phyloP scores from a whole-genome alignment of 2,329 filamentous ascomycete genomes.

The Penicillium thymicola region DNA sequence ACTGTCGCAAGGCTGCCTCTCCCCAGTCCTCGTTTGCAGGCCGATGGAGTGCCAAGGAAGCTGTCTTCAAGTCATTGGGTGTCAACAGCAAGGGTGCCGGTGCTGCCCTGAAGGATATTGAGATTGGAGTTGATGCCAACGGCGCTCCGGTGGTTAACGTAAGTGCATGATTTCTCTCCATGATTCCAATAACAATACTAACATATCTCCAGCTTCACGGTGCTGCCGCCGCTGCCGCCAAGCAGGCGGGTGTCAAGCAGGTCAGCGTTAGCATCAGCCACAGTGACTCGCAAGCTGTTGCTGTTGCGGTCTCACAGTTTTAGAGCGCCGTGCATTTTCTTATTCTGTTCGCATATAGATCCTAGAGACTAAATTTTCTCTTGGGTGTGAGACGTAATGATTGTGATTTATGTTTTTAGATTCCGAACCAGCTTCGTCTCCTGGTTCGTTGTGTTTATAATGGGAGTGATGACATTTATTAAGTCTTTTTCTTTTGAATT shows the following conservation, averaged over 20 bases:
- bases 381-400: conserved; percentile 25
- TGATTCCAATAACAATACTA: conserved; percentile 13
- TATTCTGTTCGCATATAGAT: conserved; percentile 15
- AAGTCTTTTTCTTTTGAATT: conserved; percentile 5
- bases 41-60: conserved; percentile 95
- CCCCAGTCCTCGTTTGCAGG: conserved; percentile 91
- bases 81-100: conserved; percentile 84
- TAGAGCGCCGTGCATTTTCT: conserved; percentile 34
- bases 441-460: conserved; percentile 27
- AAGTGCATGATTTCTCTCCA: conserved; percentile 45
- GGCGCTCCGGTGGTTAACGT: conserved; percentile 83
- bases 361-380: background rate
- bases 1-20: conserved; percentile 75
- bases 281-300: conserved; percentile 88
- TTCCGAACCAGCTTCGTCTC: conserved; percentile 24
- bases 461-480: conserved; percentile 26
- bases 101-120: conserved; percentile 88
- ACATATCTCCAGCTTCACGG: conserved; percentile 68
- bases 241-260: conserved; percentile 79
- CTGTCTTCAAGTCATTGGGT: conserved; percentile 94
- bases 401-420: conserved; percentile 26
- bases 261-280: conserved; percentile 95
- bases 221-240: conserved; percentile 76
- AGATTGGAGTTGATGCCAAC: conserved; percentile 75
- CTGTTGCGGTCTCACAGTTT: conserved; percentile 82